A percentile compares a stretch with the other conserved stretches of the same genome.
Conservation (phyloP, 352 stramenopile species). For the Globisporangium apiculatum region DNA sequence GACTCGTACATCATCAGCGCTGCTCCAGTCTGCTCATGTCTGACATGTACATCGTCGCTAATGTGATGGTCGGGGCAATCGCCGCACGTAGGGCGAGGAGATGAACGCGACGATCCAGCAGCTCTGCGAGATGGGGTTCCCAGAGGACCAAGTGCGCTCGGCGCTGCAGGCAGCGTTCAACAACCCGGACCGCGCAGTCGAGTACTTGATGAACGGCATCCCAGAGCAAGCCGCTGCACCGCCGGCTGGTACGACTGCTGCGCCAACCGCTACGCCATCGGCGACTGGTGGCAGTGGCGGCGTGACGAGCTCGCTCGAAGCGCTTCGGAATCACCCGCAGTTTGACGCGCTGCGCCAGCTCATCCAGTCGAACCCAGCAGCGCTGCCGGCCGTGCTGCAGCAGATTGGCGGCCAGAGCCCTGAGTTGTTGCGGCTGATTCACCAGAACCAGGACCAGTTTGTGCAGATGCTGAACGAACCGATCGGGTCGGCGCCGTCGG, state of each 20-base stretch:
- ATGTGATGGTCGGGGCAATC: no score
- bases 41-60: no score
- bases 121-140: conserved; percentile 84
- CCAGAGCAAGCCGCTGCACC: conserved; percentile 39
- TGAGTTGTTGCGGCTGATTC: conserved; percentile 76
- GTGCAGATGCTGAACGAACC: conserved; percentile 87
- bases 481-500: conserved; percentile 41
- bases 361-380: conserved; percentile 79
- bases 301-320: conserved; percentile 53
- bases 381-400: conserved; percentile 72
- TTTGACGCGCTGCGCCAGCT: conserved; percentile 77
- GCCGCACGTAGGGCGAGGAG: conserved; percentile 26
- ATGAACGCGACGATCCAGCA: conserved; percentile 59
- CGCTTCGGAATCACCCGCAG: conserved; percentile 77
- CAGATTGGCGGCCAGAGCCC: conserved; percentile 82
- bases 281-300: conserved; percentile 11
- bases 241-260: neutral
- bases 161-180: conserved; percentile 81
- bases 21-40: no score
- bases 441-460: conserved; percentile 84
- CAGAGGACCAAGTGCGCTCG: conserved; percentile 73
- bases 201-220: conserved; percentile 88
- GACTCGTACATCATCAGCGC: no score
- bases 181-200: conserved; percentile 79
- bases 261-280: conserved; percentile 16